Base-by-base conservation (phyloP, 495 filamentous ascomycete genomes). In the Xylaria bambusicola region DNA sequence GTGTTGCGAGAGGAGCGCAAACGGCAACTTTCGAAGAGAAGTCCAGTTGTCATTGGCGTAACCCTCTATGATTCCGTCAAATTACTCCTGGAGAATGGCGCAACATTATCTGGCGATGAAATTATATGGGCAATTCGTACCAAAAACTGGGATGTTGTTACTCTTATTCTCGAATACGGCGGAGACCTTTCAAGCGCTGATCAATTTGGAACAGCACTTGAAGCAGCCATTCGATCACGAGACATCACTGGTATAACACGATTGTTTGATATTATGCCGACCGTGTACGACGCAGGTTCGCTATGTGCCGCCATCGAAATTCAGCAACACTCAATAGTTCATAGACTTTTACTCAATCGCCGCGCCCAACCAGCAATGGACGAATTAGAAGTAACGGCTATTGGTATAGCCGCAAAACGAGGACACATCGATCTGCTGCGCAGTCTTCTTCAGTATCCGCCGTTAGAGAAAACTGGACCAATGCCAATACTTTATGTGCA, bases 381-480 rank as follows among this genome's bases (percentile, higher is more conserved):
- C 45, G 24, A 23, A 13, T 48, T 48, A 17, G 45, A 48, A 48
- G 31, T 48, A 17, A 48, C 45, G 6, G 45, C 45, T 29, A 48
- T 48, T 15, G 45, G 24, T 23, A 26, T 48, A 10, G 45, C 45
- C 24, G 45, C 24, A 26, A 17, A 29, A 4, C 31, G 24, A 29
- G 45, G 45, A 23, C 27, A 48, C 45, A 13, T 31, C 4, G 45
- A 2, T 44, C 41, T 48, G 27, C 45, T 48, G 31, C 45, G 31
- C 27, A 6, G 31, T 6, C 45, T 48, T 48, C 45, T 48, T 15
- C 24, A 23, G 8, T 26, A 48, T 48, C 24, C 45, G 24, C 23
- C 24, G 15, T 29, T 26, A n/a, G 27, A 26, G 12, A 23, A 13
- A 23, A 48, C 45, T 29, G 45, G 45, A 31, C 45, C 24, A 48